Evolutionary conservation across 768 basidiomycete genomes (phyloP).

Genomic region (Exidia glandulosa): DNA sequence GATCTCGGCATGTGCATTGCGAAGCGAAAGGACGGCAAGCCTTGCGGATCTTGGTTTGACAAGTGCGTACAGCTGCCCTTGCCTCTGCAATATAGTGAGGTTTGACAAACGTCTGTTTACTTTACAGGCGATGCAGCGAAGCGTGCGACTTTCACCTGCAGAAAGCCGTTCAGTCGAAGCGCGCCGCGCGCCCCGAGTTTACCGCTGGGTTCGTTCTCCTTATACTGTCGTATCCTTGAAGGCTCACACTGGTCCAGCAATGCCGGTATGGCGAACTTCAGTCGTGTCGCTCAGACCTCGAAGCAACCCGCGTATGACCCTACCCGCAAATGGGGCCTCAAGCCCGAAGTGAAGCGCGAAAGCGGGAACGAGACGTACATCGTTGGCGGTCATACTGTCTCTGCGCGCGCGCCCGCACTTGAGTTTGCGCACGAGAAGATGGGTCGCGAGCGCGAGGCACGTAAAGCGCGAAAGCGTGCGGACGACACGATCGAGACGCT

Average conservation of each 20-base stretch:
- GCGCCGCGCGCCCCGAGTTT: slow-evolving; percentile 80
- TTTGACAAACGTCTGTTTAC: not conserved
- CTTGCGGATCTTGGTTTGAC: slow-evolving; percentile 86
- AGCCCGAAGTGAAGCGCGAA: slow-evolving; percentile 17
- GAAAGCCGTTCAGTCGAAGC: slow-evolving; percentile 58
- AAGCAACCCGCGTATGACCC: slow-evolving; percentile 45
- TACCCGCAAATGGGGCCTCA: slow-evolving; percentile 61
- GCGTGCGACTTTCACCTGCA: slow-evolving; percentile 91
- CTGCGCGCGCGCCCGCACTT: slow-evolving; percentile 26
- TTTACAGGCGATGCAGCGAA: slow-evolving; percentile 29
- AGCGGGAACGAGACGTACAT: slow-evolving; percentile 51
- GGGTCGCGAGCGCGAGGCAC: slow-evolving; percentile 72
- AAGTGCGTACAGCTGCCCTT: slow-evolving; percentile 39
- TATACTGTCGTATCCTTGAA: not conserved
- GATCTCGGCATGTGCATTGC: slow-evolving; percentile 84
- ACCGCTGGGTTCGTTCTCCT: slow-evolving; percentile 52
- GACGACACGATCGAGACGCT: slow-evolving; percentile 53
- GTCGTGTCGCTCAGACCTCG: not conserved
- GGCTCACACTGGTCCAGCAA: not conserved
- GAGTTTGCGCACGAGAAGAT: slow-evolving; percentile 57
- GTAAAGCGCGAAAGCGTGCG: slow-evolving; percentile 50
- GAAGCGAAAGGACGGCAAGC: slow-evolving; percentile 63
- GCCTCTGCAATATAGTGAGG: not conserved
- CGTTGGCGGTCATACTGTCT: slow-evolving; percentile 66
- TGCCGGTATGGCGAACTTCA: not conserved